Percentiles rank a stretch among this genome's conserved stretches.
Conservation (phyloP, 352 stramenopile species). For the Albugo laibachii region DNA sequence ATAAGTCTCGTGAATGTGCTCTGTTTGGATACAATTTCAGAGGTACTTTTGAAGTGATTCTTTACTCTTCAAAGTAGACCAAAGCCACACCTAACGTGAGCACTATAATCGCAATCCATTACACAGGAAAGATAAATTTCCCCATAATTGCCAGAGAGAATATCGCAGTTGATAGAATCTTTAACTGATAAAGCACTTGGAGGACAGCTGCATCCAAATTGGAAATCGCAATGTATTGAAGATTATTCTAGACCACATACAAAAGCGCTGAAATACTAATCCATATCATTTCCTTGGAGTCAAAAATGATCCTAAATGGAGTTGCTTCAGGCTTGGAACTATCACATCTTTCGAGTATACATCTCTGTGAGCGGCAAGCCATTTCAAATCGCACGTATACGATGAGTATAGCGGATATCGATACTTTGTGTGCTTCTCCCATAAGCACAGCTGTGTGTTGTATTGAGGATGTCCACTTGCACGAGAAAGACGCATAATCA, state of each 20-base stretch:
- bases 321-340: too few species aligned
- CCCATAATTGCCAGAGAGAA: conserved; percentile 64
- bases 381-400: conserved; percentile 7
- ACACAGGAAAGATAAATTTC: conserved; percentile 39
- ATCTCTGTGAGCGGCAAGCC: too few species aligned
- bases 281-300: conserved; percentile 34
- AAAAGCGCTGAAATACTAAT: conserved; percentile 56
- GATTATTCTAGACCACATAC: conserved; percentile 70
- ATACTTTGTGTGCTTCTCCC: conserved; percentile 46
- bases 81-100: conserved; percentile 67
- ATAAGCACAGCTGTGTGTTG: conserved; percentile 53
- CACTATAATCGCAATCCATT: conserved; percentile 61
- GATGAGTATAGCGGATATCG: conserved; percentile 24
- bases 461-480: conserved; percentile 48
- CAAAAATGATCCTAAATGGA: conserved; percentile 22
- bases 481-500: conserved; percentile 66
- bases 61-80: conserved; percentile 63
- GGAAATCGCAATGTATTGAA: conserved; percentile 61
- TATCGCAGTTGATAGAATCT: conserved; percentile 71
- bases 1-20: too few species aligned
- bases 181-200: conserved; percentile 75
- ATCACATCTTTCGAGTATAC: too few species aligned
- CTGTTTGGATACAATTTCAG: too few species aligned
- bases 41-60: too few species aligned
- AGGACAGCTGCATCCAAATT: conserved; percentile 66